A percentile compares a stretch with the other conserved stretches of the same genome.
phyloP scores from a whole-genome alignment of 176 grass and related monocot species.

The Miscanthus lutarioriparius region DNA sequence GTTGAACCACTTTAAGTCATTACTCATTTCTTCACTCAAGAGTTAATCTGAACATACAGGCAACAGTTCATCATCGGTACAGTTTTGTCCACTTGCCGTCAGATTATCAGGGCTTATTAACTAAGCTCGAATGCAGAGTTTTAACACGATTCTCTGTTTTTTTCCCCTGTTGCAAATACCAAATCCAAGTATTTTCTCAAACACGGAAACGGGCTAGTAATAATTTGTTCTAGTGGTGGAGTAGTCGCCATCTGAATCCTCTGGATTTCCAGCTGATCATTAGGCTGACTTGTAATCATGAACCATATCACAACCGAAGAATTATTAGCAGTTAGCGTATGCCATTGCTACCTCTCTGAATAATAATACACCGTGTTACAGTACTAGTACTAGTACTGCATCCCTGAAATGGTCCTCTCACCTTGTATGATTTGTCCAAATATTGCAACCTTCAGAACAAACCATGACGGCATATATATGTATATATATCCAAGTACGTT shows the following conservation, averaged over 20 bases:
- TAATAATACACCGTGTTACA: not conserved
- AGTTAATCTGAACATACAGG: not conserved
- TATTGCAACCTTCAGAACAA: not conserved
- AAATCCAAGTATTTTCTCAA: not conserved
- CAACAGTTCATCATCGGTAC: constrained; percentile 7
- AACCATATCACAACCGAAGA: constrained; percentile 27
- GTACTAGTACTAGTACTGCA: not conserved
- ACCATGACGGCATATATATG: not conserved
- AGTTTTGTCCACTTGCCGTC: too few species aligned
- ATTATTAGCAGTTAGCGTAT: constrained; percentile 18
- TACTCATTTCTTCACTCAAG: constrained; percentile 15
- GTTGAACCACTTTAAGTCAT: not conserved
- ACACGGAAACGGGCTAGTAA: not conserved
- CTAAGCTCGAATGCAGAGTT: not conserved
- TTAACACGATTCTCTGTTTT: not conserved
- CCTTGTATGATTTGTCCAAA: not conserved
- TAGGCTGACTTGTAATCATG: constrained; percentile 1
- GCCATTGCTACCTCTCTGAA: not conserved
- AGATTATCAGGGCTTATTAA: too few species aligned
- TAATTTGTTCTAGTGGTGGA: not conserved
- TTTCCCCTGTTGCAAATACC: not conserved
- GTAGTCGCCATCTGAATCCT: not conserved
- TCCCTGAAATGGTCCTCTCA: not conserved
- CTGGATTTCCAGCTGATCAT: constrained; percentile 11
- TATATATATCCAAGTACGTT: not conserved